These are phyloP conservation scores for Garcia nutans DNA, from an alignment of 345 rosid species.

Conservation along the genomic window DNA sequence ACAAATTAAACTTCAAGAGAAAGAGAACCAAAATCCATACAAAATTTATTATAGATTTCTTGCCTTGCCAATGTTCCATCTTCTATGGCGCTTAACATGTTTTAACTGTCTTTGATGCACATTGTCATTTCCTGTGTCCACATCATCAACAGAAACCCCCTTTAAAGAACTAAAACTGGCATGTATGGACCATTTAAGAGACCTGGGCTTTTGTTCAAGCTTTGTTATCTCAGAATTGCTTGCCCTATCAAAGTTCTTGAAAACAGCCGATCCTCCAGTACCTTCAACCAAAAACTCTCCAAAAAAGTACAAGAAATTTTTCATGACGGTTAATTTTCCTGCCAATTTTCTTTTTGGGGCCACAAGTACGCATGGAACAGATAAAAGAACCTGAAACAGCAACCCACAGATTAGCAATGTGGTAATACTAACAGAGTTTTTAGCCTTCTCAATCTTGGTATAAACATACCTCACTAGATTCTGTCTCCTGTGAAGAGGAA, in stretches of 20 bases:
- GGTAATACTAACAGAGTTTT: background rate
- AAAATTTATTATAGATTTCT: slow-evolving; percentile 12
- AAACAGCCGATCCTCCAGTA: slow-evolving; percentile 80
- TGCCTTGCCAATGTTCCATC: slow-evolving; percentile 92
- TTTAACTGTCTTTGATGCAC: slow-evolving; percentile 48
- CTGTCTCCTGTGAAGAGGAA: slow-evolving; percentile 62
- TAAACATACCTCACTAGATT: slow-evolving; percentile 65
- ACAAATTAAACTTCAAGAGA: slow-evolving; percentile 24
- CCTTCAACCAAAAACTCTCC: slow-evolving; percentile 93
- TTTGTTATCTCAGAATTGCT: slow-evolving; percentile 50
- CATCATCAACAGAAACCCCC: slow-evolving; percentile 41
- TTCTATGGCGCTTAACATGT: slow-evolving; percentile 77
- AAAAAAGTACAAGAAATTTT: slow-evolving; percentile 79
- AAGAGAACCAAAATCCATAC: slow-evolving; percentile 14
- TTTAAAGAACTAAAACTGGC: slow-evolving; percentile 43
- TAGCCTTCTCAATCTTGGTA: slow-evolving; percentile 16
- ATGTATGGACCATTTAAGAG: slow-evolving; percentile 52
- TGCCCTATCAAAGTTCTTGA: slow-evolving; percentile 58
- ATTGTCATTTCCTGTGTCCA: slow-evolving; percentile 43
- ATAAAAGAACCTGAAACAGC: slow-evolving; percentile 63
- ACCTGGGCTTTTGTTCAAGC: slow-evolving; percentile 59
- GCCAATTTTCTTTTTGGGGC: slow-evolving; percentile 92
- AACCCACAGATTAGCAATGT: slow-evolving; percentile 22
- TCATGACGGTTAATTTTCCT: slow-evolving; percentile 81
- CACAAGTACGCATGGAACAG: slow-evolving; percentile 81